phyloP scores from a whole-genome alignment of 2,329 filamentous ascomycete genomes.

The Neonectria faginata region DNA sequence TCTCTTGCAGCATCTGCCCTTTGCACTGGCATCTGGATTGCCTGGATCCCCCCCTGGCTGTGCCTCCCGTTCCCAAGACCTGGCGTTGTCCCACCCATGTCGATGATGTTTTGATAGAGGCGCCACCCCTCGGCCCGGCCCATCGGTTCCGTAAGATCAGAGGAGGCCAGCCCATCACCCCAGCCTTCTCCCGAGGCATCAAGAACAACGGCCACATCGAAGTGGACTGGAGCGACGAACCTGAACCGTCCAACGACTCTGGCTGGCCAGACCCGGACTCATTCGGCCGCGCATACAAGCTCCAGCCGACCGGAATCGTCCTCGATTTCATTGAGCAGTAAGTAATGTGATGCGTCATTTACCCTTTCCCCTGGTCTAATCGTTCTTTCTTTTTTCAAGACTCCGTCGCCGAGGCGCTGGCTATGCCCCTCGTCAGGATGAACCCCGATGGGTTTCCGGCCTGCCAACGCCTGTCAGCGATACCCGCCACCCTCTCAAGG shows the following conservation, averaged over 20 bases:
- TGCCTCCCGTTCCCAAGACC: slow-evolving; percentile 79
- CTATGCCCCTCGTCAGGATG: slow-evolving; percentile 49
- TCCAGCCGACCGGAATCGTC: slow-evolving; percentile 74
- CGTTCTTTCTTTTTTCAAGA: slow-evolving; percentile 37
- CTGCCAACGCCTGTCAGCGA: slow-evolving; percentile 40
- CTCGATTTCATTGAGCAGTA: slow-evolving; percentile 78
- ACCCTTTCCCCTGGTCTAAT: slow-evolving; percentile 26
- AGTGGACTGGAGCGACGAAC: slow-evolving; percentile 70
- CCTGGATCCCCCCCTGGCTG: slow-evolving; percentile 83
- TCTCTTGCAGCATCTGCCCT: slow-evolving; percentile 86
- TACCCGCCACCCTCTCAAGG: slow-evolving; percentile 36
- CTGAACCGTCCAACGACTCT: slow-evolving; percentile 65
- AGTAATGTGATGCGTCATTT: slow-evolving; percentile 44
- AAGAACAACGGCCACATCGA: slow-evolving; percentile 79
- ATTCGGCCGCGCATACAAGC: slow-evolving; percentile 73
- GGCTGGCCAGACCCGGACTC: slow-evolving; percentile 69
- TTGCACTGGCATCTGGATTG: slow-evolving; percentile 94
- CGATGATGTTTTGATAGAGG: slow-evolving; percentile 75
- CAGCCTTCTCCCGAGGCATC: slow-evolving; percentile 71
- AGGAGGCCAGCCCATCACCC: slow-evolving; percentile 63
- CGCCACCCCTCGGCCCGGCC: slow-evolving; percentile 69
- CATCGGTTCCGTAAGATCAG: slow-evolving; percentile 73
- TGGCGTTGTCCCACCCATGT: slow-evolving; percentile 93
- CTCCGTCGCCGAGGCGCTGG: slow-evolving; percentile 55
- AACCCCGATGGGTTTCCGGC: slow-evolving; percentile 48